Conservation (phyloP, 2,329 filamentous ascomycete genomes). For the Colletotrichum navitas region DNA sequence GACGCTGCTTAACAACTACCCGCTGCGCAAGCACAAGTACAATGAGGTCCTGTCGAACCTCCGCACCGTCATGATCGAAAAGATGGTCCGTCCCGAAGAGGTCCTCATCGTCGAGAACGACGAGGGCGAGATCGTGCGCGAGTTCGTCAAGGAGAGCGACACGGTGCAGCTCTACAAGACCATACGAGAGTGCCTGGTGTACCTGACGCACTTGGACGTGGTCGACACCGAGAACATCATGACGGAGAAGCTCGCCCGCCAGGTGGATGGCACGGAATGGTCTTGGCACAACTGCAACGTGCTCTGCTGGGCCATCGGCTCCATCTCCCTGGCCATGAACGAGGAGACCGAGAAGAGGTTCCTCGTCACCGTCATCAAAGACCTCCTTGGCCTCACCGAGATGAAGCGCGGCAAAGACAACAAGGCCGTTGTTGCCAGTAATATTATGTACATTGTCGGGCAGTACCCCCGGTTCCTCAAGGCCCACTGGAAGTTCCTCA, state of each 20-base stretch:
- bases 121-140: slow-evolving; percentile 97
- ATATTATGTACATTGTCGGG: slow-evolving; percentile 99
- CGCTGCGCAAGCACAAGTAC: slow-evolving; percentile 98
- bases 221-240: slow-evolving; percentile 98
- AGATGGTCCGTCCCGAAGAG: slow-evolving; percentile 98
- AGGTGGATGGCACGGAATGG: slow-evolving; percentile 97
- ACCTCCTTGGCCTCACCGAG: slow-evolving; percentile 94
- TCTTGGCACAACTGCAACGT: slow-evolving; percentile 99
- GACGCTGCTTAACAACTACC: slow-evolving; percentile 86
- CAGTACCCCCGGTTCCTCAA: slow-evolving; percentile 99
- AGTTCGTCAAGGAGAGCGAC: slow-evolving; percentile 99
- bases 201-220: slow-evolving; percentile 96
- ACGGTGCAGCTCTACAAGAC: slow-evolving; percentile 99
- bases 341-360: slow-evolving; percentile 99
- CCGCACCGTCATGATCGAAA: slow-evolving; percentile 98
- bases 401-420: slow-evolving; percentile 99
- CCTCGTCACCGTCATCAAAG: slow-evolving; percentile 98
- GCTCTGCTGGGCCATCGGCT: slow-evolving; percentile 98
- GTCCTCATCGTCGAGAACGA: slow-evolving; percentile 99
- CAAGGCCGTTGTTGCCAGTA: slow-evolving; percentile 98
- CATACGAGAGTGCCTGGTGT: slow-evolving; percentile 95
- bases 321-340: slow-evolving; percentile 98
- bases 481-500: slow-evolving; percentile 99
- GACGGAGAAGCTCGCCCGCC: slow-evolving; percentile 96
- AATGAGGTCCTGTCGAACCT: slow-evolving; percentile 93